Conservation (phyloP, 225 moss, liverwort and hornwort species). For the Thuidium tamariscinum region DNA sequence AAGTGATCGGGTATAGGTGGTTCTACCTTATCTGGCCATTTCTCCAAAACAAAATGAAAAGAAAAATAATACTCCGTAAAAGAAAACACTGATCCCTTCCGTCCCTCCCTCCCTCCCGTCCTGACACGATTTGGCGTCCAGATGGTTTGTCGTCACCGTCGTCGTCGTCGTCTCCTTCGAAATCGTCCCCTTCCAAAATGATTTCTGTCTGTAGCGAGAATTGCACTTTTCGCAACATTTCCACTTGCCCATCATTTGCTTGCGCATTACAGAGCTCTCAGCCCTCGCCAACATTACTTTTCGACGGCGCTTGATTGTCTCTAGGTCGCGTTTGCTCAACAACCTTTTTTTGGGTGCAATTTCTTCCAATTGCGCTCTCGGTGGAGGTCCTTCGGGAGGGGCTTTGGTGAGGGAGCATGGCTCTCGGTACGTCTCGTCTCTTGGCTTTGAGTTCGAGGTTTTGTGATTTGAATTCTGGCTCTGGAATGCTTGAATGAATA, state of each 20-base stretch:
- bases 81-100: background rate
- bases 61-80: too few species aligned
- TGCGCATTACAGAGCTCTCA: background rate
- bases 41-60: background rate
- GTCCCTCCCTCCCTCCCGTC: background rate
- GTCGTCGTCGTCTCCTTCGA: background rate
- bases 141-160: background rate
- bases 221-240: background rate
- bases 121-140: background rate
- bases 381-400: background rate
- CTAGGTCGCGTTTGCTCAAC: background rate
- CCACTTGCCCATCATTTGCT: background rate
- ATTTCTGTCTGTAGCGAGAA: constrained; percentile 1
- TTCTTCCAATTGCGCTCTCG: background rate
- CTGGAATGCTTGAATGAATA: background rate
- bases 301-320: background rate
- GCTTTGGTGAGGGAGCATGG: constrained; percentile 10
- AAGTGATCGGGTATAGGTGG: too few species aligned
- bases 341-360: background rate
- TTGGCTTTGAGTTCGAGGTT: background rate
- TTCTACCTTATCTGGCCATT: background rate
- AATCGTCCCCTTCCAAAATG: background rate
- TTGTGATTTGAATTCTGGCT: background rate
- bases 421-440: constrained; percentile 1
- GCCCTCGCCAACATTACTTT: background rate